Base-by-base conservation (phyloP, 441 rosid genomes). In the Flueggea neowawraea region DNA sequence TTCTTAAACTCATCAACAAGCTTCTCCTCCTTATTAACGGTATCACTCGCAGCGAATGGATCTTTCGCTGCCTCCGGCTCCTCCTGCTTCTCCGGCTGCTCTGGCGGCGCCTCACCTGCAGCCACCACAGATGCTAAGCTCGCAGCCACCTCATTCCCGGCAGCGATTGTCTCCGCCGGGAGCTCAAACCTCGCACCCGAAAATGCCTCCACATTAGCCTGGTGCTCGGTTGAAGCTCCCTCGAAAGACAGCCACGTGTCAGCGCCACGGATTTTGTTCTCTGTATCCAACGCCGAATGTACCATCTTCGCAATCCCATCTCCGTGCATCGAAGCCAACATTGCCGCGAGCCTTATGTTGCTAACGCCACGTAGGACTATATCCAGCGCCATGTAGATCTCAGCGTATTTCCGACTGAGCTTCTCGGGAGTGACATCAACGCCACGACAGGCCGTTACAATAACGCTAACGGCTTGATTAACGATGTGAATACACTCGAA, bases 301-400 rank as follows among this genome's bases (percentile, higher is more conserved):
- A 93, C 97, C 98, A 93, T 85, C 77, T 88, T 93, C 10, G 98
- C 98, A 49, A 93, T 85, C 11, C 97, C 90, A 2, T 93, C 98
- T 0, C 91, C 96, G 78, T 93, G 98, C 97, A 93, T 90, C 22
- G 95, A 75, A 12, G 84, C 87, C 22, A 93, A 84, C 98, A 93
- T 90, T 6, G 97, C 98, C 0, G 97, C 90, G 6, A 93, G 82
- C 33, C 98, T 82, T 36, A 93, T 90, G 68, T 75, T 79, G 70
- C 97, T 90, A 17, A 85, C 97, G 8, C 98, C 97, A 2, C 96
- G 92, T 36, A 93, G 74, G 15, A 93, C 98, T 14, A 93, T 93
- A 52, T 93, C 97, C 28, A 90, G 78, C 10, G 98, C 98, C 97
- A 93, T 93, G 68, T 93, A 93, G 64, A 87, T 83, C 87, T 93